Percentiles rank a stretch among this genome's conserved stretches.
These are phyloP conservation scores for Rosa multiflora DNA, from an alignment of 306 rosid genomes.

Conservation along the genomic window DNA sequence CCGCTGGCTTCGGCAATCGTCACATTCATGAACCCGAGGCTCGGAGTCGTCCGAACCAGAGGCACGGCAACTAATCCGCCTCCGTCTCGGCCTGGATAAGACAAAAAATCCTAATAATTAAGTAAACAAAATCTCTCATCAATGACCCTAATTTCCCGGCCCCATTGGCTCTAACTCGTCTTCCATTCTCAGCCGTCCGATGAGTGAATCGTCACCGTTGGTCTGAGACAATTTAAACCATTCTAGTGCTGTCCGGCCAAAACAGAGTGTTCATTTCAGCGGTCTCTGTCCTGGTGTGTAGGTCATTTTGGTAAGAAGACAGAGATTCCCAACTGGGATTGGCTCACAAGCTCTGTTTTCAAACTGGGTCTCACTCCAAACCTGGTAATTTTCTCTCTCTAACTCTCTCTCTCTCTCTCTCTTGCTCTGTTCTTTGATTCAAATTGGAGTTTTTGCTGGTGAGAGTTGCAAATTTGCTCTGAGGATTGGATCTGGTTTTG, in stretches of 20 bases:
- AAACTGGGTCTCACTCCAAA: constrained; percentile 25
- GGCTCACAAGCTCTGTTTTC: constrained; percentile 10
- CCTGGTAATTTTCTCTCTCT: constrained; percentile 21
- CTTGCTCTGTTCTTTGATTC: constrained; percentile 9
- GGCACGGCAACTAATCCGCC: neutral
- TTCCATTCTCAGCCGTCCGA: constrained; percentile 30
- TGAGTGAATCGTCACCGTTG: constrained; percentile 28
- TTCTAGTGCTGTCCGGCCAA: neutral
- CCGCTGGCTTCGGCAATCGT: constrained; percentile 49
- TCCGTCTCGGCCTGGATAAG: constrained; percentile 13
- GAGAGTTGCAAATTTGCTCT: neutral
- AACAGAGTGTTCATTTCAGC: neutral
- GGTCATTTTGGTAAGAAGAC: constrained; percentile 11
- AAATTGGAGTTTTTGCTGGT: neutral
- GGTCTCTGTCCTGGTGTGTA: neutral
- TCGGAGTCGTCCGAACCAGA: constrained; percentile 39
- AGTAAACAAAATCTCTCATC: neutral
- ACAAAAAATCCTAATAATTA: constrained; percentile 24
- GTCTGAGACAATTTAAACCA: neutral
- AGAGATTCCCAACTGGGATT: constrained; percentile 25
- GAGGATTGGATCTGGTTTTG: neutral
- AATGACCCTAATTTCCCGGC: constrained; percentile 28
- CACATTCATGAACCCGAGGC: constrained; percentile 39
- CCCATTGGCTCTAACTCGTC: neutral
- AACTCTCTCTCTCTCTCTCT: neutral